phyloP scores from a whole-genome alignment of 805 yeast species.

The Priceomyces fermenticarens region DNA sequence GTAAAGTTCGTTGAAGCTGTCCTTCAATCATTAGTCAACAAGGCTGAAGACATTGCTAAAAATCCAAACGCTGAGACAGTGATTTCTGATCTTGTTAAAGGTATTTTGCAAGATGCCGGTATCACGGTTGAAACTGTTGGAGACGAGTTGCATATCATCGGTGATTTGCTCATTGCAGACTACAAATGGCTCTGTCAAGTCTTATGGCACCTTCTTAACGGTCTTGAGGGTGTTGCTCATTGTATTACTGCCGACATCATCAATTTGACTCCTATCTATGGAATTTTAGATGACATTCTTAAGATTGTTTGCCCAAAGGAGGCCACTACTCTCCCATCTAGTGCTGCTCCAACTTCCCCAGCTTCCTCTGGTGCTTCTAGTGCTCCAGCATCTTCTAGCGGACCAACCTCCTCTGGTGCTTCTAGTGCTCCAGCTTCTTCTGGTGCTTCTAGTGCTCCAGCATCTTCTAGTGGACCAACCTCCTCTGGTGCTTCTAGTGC shows the following conservation, averaged over 20 bases:
- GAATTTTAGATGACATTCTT: conserved; percentile 1
- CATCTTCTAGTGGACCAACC: conserved; percentile 46
- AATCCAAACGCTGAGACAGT: neutral
- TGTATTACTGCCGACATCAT: conserved; percentile 4
- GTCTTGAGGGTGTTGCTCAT: conserved; percentile 4
- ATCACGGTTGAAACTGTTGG: conserved; percentile 1
- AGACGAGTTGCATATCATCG: conserved; percentile 3
- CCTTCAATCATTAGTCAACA: neutral
- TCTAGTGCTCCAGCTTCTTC: conserved; percentile 3
- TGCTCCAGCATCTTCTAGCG: conserved; percentile 2
- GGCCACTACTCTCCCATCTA: neutral
- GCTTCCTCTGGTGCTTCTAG: conserved; percentile 5
- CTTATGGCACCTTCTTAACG: conserved; percentile 4
- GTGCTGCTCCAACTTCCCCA: conserved; percentile 2
- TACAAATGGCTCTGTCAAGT: conserved; percentile 5
- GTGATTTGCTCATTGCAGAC: conserved; percentile 3
- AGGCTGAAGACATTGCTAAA: neutral
- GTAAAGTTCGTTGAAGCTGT: conserved; percentile 2
- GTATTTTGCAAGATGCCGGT: neutral
- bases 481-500: conserved; percentile 32
- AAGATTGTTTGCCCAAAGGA: conserved; percentile 4
- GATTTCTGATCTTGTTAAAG: neutral
- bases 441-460: conserved; percentile 8
- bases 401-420: conserved; percentile 1
- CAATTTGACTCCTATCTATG: conserved; percentile 1